Evolutionary conservation across 2,329 filamentous ascomycete genomes (phyloP).

Genomic region (Capronia americana): DNA sequence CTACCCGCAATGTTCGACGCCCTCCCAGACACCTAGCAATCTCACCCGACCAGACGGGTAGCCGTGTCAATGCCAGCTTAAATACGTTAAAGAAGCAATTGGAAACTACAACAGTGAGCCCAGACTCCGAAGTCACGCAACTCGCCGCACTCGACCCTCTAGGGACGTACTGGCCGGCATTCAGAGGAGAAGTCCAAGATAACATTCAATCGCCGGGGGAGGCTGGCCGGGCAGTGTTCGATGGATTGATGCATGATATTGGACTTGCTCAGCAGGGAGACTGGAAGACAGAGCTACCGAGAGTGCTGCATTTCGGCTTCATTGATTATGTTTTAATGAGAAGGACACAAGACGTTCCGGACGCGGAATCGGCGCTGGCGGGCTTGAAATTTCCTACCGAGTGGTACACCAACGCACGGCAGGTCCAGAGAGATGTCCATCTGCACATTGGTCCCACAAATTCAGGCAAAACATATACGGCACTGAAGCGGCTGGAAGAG

Average conservation of each 20-base stretch:
- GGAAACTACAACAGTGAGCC: slow-evolving; percentile 17
- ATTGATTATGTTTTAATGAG: slow-evolving; percentile 35
- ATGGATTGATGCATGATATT: slow-evolving; percentile 25
- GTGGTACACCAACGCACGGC: slow-evolving; percentile 86
- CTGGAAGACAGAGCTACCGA: slow-evolving; percentile 28
- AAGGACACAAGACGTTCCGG: slow-evolving; percentile 18
- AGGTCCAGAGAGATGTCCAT: slow-evolving; percentile 81
- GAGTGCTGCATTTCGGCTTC: slow-evolving; percentile 36
- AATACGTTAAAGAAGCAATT: slow-evolving; percentile 23
- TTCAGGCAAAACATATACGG: slow-evolving; percentile 96
- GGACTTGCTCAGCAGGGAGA: slow-evolving; percentile 13
- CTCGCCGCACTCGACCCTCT: slow-evolving; percentile 32
- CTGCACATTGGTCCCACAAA: slow-evolving; percentile 97
- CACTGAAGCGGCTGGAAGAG: slow-evolving; percentile 80
- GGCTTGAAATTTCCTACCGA: slow-evolving; percentile 80
- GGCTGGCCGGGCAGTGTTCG: slow-evolving; percentile 7
- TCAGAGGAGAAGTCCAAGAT: slow-evolving; percentile 20
- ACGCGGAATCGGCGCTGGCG: slow-evolving; percentile 12
- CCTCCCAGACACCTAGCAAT: not conserved
- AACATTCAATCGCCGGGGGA: slow-evolving; percentile 11
- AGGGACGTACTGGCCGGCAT: slow-evolving; percentile 25
- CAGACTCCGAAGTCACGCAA: slow-evolving; percentile 25
- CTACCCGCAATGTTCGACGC: slow-evolving; percentile 4
- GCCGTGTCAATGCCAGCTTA: slow-evolving; percentile 21
- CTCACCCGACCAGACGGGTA: slow-evolving; percentile 6